Evolutionary conservation across 2,329 filamentous ascomycete species (phyloP), one percentile per base, ranked within the genome.

Genomic region (Stagonosporopsis cucurbitacearum): DNA sequence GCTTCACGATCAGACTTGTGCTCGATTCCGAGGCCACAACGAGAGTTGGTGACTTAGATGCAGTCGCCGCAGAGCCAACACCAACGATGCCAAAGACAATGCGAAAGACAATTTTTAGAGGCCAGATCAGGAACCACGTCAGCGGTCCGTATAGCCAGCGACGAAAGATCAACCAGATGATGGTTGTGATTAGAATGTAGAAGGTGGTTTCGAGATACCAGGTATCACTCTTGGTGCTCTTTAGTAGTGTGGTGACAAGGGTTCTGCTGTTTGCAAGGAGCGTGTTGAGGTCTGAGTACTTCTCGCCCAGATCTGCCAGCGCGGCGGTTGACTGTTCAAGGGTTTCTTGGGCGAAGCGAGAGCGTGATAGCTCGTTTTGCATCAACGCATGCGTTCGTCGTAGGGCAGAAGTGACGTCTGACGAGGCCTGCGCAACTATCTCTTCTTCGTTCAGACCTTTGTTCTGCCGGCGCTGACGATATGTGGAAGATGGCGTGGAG

Each of bases 171-270:
- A 99, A 82, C 95, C 95, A 99, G 26, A 80, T 82, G 37, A 93
- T 86, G 1, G 92, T 97, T 6, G 79, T 84, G 20, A 89, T 70
- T 15, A 98, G 83, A 65, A 97, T 82, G 72, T 93, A 96, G 63
- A 98, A 87, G 2, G 93, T 87, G 33, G 91, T 96, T 77, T 95
- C 90, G 30, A 99, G 84, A 73, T 99, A 99, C 95, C 95, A 99
- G 2, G 93, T 97, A 73, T 99, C 95, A 63, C 89, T 95, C 82
- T 99, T 99, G 72, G 96, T 92, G 61, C 91, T 95, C 58, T 86
- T 86, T 42, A 98, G 79, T 41, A 99, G 80, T 17, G 91, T 91
- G 6, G 86, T 86, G 7, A 97, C 84, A 17, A 99, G 80, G 51
- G 87, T 88, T 62, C 86, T 84, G 41, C 90, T 93, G 53, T 85